These are phyloP conservation scores for Kodamaea sagamina DNA, from an alignment of 805 yeast genomes.

Conservation along the genomic window DNA sequence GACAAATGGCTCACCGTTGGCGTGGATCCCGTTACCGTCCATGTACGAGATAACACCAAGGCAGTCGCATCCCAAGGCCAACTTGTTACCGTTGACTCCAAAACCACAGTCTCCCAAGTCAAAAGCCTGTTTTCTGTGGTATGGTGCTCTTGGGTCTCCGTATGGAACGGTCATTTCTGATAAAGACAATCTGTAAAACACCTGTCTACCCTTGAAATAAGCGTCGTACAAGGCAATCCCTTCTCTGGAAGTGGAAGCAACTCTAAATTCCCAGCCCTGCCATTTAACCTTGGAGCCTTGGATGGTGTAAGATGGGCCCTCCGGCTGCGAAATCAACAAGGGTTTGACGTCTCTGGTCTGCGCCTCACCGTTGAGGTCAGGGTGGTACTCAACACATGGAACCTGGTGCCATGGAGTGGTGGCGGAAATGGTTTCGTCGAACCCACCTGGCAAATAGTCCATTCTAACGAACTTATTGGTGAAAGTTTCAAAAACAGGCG, in stretches of 20 bases:
- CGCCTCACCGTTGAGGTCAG: slow-evolving; percentile 61
- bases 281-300: slow-evolving; percentile 65
- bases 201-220: slow-evolving; percentile 72
- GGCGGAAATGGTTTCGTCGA: slow-evolving; percentile 58
- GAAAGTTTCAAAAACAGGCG: slow-evolving; percentile 69
- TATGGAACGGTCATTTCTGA: slow-evolving; percentile 89
- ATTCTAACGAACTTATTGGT: slow-evolving; percentile 65
- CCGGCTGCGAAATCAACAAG: slow-evolving; percentile 68
- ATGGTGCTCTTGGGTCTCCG: slow-evolving; percentile 82
- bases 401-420: slow-evolving; percentile 64
- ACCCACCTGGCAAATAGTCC: slow-evolving; percentile 73
- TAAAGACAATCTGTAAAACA: slow-evolving; percentile 69
- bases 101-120: slow-evolving; percentile 86
- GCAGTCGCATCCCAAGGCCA: slow-evolving; percentile 79
- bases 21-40: slow-evolving; percentile 58
- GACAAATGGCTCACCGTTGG: slow-evolving; percentile 61
- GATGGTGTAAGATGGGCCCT: slow-evolving; percentile 73
- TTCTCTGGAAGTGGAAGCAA: slow-evolving; percentile 70
- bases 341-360: slow-evolving; percentile 64
- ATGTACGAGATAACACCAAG: slow-evolving; percentile 75
- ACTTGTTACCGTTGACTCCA: slow-evolving; percentile 69
- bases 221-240: slow-evolving; percentile 77
- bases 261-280: slow-evolving; percentile 86
- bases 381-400: slow-evolving; percentile 69
- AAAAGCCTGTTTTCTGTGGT: slow-evolving; percentile 83